Base-by-base conservation (phyloP, 2,329 filamentous ascomycete genomes). In the Davidsoniella virescens region DNA sequence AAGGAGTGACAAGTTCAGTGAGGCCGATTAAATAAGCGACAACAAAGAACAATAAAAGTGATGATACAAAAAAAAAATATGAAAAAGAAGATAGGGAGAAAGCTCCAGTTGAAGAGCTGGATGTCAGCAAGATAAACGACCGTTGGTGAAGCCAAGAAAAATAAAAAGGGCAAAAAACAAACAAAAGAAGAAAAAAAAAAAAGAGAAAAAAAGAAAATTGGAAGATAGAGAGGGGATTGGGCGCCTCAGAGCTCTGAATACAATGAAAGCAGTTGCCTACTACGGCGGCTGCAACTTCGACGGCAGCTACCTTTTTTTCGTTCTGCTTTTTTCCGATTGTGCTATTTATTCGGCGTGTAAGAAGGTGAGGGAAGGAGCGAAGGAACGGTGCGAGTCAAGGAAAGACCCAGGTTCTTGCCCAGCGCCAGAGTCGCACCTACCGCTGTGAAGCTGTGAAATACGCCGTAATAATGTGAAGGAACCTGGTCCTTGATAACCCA, bases 101-200 rank as follows among this genome's bases (percentile, higher is more conserved):
- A 55, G 50, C 50, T 51, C 48, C 54, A 46, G 37, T 45, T 53
- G 48, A 55, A 54, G 53, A 44, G 51, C 48, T 45, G 53, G 55
- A 54, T 54, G 55, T 55, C 56, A 56, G 56, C 56, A 55, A 55
- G 47, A 53, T 51, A 53, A 52, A 55, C 50, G 55, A 57, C 44
- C 37, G 29, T 46, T 46, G 37, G 45, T 47, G 20, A 47, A 52
- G 38, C 20, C 29, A 20, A 26, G 17, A 44, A 43, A 49, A 44
- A 20, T 29, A 20, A 23, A 47, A 51, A 44, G 43, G 47, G 33
- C 20, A n/a, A 37, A 41, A 26, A 48, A 47, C 53, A 50, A 47
- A 26, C 43, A 53, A 41, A 17, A 41, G 16, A 7, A 16, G 16
- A 50, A 51, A 50, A 33, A 48, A n/a, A 23, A 42, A 45, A 29